Evolutionary conservation across 139 green algal species (phyloP).

Genomic region (Astrephomene gubernaculifera): DNA sequence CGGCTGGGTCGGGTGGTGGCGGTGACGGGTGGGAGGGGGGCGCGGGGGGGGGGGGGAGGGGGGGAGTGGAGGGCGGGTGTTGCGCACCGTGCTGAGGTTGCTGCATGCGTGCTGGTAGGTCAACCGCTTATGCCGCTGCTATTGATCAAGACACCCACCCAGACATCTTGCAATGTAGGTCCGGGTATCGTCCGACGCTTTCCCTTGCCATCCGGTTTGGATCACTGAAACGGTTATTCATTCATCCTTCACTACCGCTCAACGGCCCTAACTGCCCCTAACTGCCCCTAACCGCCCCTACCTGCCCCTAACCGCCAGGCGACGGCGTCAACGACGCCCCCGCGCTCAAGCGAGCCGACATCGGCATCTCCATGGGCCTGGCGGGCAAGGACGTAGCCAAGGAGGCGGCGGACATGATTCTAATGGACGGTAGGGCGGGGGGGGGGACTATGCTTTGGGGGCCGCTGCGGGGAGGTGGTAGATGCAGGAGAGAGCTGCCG

Average conservation of each 20-base stretch:
- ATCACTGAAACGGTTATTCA: too few relatives aligned
- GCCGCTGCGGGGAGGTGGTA: conserved; percentile 66
- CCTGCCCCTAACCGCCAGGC: too few relatives aligned
- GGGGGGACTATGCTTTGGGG: conserved; percentile 72
- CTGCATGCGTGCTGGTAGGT: too few relatives aligned
- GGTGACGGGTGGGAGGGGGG: conserved; percentile 47
- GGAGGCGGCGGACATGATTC: conserved; percentile 88
- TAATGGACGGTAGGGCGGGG: conserved; percentile 71
- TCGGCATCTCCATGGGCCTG: conserved; percentile 79
- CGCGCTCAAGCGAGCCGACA: conserved; percentile 76
- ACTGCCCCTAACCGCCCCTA: too few relatives aligned
- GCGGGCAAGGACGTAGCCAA: conserved; percentile 71
- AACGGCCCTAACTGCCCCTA: too few relatives aligned
- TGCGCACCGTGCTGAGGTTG: too few relatives aligned
- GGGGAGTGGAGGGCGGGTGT: neutral
- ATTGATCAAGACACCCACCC: neutral
- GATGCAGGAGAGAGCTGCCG: too few relatives aligned
- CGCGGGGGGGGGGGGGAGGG: neutral
- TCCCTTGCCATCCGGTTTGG: too few relatives aligned
- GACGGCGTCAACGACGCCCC: conserved; percentile 77
- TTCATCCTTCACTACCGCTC: too few relatives aligned
- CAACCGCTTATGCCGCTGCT: too few relatives aligned
- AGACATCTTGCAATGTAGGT: too few relatives aligned
- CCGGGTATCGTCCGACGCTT: too few relatives aligned
- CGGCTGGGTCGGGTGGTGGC: conserved; percentile 57